These are phyloP conservation scores for Carex littledalei DNA, from an alignment of 176 grass and related monocot genomes.

Conservation along the genomic window DNA sequence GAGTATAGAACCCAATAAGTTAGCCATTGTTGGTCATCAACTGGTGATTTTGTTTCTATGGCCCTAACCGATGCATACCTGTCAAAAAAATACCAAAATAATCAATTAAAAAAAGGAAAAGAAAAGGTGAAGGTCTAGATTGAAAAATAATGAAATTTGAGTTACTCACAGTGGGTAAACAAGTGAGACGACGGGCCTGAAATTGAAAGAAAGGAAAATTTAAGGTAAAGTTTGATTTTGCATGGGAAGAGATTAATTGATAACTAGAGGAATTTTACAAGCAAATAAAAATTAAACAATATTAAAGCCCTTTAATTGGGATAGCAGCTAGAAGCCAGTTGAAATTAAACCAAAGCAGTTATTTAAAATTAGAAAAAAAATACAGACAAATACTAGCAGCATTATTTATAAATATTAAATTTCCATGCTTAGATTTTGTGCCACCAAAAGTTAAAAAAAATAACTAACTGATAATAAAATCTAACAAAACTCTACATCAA, in stretches of 20 bases:
- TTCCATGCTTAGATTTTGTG: background rate
- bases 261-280: background rate
- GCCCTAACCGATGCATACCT: slow-evolving; percentile 94
- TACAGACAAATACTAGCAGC: background rate
- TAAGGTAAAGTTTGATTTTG: background rate
- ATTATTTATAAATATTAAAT: background rate
- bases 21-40: slow-evolving; percentile 97
- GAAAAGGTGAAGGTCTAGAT: background rate
- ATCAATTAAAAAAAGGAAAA: background rate
- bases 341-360: background rate
- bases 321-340: background rate
- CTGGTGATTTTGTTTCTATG: slow-evolving; percentile 94
- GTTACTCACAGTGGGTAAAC: slow-evolving; percentile 91
- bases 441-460: background rate
- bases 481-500: background rate
- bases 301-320: background rate
- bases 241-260: background rate
- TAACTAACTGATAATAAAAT: background rate
- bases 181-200: slow-evolving; percentile 83
- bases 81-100: slow-evolving; percentile 25
- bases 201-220: slow-evolving; percentile 18
- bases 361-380: background rate
- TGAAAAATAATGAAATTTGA: background rate
- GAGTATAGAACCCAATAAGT: slow-evolving; percentile 99
- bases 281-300: background rate